phyloP scores from a whole-genome alignment of 768 basidiomycete genomes.

The Scleroderma bovista region DNA sequence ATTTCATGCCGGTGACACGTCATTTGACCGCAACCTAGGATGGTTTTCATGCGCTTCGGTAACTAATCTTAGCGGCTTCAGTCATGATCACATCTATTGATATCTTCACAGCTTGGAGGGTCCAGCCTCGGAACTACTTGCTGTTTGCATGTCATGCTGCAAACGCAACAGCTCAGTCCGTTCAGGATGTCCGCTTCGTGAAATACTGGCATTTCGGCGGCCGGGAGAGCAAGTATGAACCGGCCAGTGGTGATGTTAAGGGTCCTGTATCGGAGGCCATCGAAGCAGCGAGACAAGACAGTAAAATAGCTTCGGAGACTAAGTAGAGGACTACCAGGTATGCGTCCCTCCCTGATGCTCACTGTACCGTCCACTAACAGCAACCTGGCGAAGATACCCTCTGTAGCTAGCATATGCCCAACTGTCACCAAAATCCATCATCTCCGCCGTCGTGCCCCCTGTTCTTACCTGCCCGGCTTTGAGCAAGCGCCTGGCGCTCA shows the following conservation, averaged over 20 bases:
- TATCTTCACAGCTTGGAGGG: conserved; percentile 71
- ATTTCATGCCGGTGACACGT: conserved; percentile 4
- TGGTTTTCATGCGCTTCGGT: conserved; percentile 97
- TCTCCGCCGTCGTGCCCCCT: conserved; percentile 47
- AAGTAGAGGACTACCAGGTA: conserved; percentile 10
- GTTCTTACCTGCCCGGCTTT: conserved; percentile 62
- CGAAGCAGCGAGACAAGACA: conserved; percentile 39
- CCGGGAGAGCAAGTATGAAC: conserved; percentile 60
- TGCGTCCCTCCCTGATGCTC: background rate
- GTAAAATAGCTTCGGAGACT: conserved; percentile 30
- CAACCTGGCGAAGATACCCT: conserved; percentile 1
- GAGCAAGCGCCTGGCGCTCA: conserved; percentile 78
- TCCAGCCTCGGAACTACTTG: conserved; percentile 93
- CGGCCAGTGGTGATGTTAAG: conserved; percentile 27
- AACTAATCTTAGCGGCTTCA: background rate
- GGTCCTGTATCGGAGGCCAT: conserved; percentile 48
- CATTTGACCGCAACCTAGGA: conserved; percentile 24
- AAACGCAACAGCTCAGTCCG: conserved; percentile 79
- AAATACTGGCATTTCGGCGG: conserved; percentile 93
- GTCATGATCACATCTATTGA: conserved; percentile 1
- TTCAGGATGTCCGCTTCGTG: conserved; percentile 81
- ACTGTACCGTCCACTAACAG: conserved; percentile 2
- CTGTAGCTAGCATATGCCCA: conserved; percentile 12
- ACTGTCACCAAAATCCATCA: conserved; percentile 71
- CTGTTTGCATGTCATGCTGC: conserved; percentile 92